A percentile compares a stretch with the other conserved stretches of the same genome.
phyloP scores from a whole-genome alignment of 192 early-diverging fungal genomes.

The Martensiomyces pterosporus region DNA sequence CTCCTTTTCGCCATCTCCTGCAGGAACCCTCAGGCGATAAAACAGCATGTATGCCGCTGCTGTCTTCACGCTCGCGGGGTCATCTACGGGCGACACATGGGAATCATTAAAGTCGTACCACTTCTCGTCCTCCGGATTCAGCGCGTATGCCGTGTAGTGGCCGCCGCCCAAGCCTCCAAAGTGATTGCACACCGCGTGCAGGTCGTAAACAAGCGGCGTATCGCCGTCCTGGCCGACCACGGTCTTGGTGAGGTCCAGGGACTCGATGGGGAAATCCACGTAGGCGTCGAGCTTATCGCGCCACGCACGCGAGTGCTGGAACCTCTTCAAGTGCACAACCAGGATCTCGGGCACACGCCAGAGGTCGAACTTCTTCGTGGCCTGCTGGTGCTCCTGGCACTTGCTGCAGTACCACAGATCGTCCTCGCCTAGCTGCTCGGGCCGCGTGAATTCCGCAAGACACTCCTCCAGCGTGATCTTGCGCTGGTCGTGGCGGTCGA shows the following conservation, averaged over 20 bases:
- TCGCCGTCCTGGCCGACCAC: constrained; percentile 30
- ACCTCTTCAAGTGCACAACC: constrained; percentile 80
- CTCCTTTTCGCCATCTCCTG: neutral
- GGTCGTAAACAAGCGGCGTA: constrained; percentile 58
- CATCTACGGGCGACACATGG: constrained; percentile 48
- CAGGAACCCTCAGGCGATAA: constrained; percentile 36
- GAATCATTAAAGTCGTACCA: constrained; percentile 87
- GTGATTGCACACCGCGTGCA: constrained; percentile 77
- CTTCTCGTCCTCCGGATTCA: constrained; percentile 55
- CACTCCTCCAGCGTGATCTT: constrained; percentile 64
- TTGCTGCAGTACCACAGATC: constrained; percentile 77
- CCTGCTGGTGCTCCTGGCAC: constrained; percentile 71
- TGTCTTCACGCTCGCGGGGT: constrained; percentile 22
- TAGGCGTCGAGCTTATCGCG: constrained; percentile 70
- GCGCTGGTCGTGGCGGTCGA: neutral
- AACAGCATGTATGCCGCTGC: constrained; percentile 50
- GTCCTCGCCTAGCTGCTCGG: constrained; percentile 70
- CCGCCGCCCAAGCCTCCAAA: constrained; percentile 80
- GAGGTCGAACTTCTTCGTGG: constrained; percentile 76
- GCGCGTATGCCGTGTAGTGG: constrained; percentile 81
- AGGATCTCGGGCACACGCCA: constrained; percentile 75
- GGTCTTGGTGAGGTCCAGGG: constrained; percentile 57
- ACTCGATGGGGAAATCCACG: constrained; percentile 67
- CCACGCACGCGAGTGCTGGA: constrained; percentile 60
- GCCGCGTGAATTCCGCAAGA: constrained; percentile 66